Percentiles rank a stretch among this genome's conserved stretches.
Evolutionary conservation across 495 filamentous ascomycete genomes (phyloP).

Genomic region (Neurospora sp.): DNA sequence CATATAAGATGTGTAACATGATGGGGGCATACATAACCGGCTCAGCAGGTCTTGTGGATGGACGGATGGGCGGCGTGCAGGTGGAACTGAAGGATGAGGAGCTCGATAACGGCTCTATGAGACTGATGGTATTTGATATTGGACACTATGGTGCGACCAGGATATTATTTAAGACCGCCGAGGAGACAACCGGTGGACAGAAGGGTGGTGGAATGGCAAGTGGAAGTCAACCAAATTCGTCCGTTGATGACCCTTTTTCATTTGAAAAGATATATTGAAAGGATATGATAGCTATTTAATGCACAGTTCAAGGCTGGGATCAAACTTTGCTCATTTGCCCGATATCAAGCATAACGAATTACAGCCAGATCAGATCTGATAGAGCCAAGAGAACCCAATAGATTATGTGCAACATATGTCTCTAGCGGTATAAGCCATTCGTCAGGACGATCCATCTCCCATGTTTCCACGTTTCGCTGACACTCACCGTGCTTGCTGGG

Average conservation of each 20-base stretch:
- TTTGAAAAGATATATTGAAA: not conserved
- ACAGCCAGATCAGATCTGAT: not conserved
- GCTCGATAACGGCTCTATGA: not conserved
- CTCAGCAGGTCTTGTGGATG: not conserved
- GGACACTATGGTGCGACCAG: not conserved
- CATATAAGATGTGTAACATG: not conserved
- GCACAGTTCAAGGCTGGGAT: not conserved
- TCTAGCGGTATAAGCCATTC: not conserved
- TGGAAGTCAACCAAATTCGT: not conserved
- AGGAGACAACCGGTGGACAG: not conserved
- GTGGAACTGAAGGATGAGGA: not conserved
- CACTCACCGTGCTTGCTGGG: not conserved
- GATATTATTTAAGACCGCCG: not conserved
- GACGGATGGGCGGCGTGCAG: not conserved
- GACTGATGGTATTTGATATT: not conserved
- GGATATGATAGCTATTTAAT: not conserved
- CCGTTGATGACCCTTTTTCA: not conserved
- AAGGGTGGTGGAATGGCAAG: not conserved
- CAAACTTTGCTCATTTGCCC: not conserved
- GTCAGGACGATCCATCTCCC: not conserved
- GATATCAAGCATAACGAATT: not conserved
- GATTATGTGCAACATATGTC: not conserved
- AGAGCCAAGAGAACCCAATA: not conserved
- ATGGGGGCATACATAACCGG: not conserved
- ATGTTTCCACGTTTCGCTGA: not conserved